These are phyloP conservation scores for Phtheirospermum japonicum DNA, from an alignment of 257 asterid genomes.

Conservation along the genomic window DNA sequence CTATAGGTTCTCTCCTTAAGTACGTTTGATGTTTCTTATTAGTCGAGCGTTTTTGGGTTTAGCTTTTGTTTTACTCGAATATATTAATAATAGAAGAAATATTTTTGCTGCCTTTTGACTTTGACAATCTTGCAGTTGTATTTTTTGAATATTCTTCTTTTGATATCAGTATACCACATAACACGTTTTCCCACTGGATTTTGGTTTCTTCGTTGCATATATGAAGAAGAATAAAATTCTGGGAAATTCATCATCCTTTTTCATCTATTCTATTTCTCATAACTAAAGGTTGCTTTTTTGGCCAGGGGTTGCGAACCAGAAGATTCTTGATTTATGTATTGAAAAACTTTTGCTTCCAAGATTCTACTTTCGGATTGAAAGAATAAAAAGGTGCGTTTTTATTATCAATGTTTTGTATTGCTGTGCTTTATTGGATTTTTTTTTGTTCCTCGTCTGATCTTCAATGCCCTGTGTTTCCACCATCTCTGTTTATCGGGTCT, in stretches of 20 bases:
- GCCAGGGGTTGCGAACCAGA: background rate
- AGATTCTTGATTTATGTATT: background rate
- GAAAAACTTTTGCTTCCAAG: background rate
- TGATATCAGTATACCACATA: background rate
- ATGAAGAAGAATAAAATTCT: background rate
- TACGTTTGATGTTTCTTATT: too few species aligned
- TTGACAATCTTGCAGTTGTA: background rate
- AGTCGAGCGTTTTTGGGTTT: background rate
- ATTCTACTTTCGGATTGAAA: background rate
- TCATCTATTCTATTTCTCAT: background rate
- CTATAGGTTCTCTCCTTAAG: background rate
- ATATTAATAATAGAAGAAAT: background rate
- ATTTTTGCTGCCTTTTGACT: background rate
- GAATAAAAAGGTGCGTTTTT: background rate
- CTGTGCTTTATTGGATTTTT: background rate
- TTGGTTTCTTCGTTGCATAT: background rate
- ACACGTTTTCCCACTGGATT: slow-evolving; percentile 6
- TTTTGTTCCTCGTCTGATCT: background rate
- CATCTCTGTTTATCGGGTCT: too few species aligned
- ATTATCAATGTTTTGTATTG: background rate
- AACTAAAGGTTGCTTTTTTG: background rate
- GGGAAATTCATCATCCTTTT: background rate
- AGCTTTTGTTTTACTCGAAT: background rate
- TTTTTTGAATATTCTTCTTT: background rate
- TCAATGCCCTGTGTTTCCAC: too few species aligned